Evolutionary conservation across 2,329 filamentous ascomycete genomes (phyloP), one percentile per base, ranked within the genome.

Genomic region (Pestalotiopsis sp.): DNA sequence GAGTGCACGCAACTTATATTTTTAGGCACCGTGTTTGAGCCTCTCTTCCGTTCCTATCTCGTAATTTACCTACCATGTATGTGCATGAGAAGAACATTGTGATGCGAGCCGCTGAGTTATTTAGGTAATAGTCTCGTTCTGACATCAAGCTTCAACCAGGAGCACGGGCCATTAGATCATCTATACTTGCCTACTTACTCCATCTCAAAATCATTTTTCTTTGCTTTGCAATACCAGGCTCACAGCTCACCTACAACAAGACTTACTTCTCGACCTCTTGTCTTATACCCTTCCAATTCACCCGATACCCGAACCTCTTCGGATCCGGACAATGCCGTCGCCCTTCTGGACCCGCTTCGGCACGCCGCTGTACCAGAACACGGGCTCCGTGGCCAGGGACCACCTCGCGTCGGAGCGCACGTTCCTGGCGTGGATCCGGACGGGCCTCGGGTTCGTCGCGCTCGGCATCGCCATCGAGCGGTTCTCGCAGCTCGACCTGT

Each of bases 381-480:
- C 82, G 9, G 84, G 84, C 67, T 84, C 81, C 13, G 79, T 83
- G 36, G 84, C 85, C 11, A 82, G 84, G 57, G 86, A 88, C 72
- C 83, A 87, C 68, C 84, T 87, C 41, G 86, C 86, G 23, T 83
- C 83, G 59, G 86, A 88, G 73, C 82, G 85, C 12, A 88, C 83
- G 2, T 86, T 85, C 72, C 80, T 87, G 23, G 83, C 84, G 38
- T 87, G 84, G 85, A 82, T 83, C 12, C 80, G 85, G 12, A 86
- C 83, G 3, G 84, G 84, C 0, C 81, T 87, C 4, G 85, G 84
- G 5, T 86, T 86, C 75, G 80, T 86, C 49, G 84, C 84, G 1
- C 79, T 87, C 1, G 85, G 85, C 23, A 82, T 86, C 38, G 85
- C 85, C n/a, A 76, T 83, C 52, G 80, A 82, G 65, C 80, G 81